Evolutionary conservation across 164 flowering plant species (phyloP), one percentile per base, ranked within the genome.

Genomic region (Berberis vulgaris): DNA sequence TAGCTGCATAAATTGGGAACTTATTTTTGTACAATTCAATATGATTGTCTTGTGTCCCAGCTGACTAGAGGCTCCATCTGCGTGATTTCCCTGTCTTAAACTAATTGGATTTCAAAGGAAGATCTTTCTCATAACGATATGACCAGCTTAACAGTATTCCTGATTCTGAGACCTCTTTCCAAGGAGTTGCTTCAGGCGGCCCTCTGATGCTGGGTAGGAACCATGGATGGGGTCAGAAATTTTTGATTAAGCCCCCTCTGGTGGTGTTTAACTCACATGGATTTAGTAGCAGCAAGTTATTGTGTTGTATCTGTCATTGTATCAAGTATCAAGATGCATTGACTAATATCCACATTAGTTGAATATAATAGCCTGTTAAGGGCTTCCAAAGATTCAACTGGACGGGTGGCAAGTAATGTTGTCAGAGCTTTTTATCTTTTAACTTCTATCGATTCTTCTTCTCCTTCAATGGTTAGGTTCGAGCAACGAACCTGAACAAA

Each of bases 401-500:
- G 97, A 65, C 82, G 79, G 5, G 74, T 80, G 41, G 79, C 96
- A 63, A 91, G 73, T 76, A 89, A 71, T 11, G 96, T 96, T 66
- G 86, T 74, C 68, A 94, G 77, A 10, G 97, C 82, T 61, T 80
- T 82, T 70, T 89, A 91, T 73, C 99, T 82, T 80, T 89, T 94
- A 57, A 74, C 86, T 82, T 91, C 97, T 61, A 90, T 86, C 54
- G 96, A 84, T 43, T 89, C 95, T 80, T 89, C 99, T 69, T 89
- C 99, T 62, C 96, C 99, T 72, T 94, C 97, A 49, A 85, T 62
- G 49, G 88, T 77, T 53, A 79, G 55, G 68, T 94, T 96, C 77
- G 96, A 87, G 77, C 96, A 94, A 61, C 96, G 96, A 67, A 82
- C 85, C 67, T 85, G 97, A 3, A 87, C 77, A n/a, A 94, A 86